Evolutionary conservation across 2,329 filamentous ascomycete species (phyloP).

Genomic region (Cladosporium sp.): DNA sequence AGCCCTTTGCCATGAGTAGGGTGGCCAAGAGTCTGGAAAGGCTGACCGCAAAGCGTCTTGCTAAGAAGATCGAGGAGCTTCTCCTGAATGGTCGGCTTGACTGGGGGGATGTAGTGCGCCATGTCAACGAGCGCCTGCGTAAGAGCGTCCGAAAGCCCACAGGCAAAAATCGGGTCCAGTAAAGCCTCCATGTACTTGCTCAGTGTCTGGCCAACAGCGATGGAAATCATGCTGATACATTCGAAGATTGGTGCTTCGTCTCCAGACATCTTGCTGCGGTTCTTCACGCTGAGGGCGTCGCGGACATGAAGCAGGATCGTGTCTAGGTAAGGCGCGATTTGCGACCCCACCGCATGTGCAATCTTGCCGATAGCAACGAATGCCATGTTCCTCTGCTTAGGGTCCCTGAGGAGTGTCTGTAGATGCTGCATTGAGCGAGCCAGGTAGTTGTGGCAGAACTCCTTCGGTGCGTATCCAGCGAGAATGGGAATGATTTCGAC

Average conservation of each 20-base stretch:
- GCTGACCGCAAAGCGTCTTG: constrained; percentile 84
- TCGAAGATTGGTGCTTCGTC: constrained; percentile 81
- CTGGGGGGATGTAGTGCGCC: constrained; percentile 96
- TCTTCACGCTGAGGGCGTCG: constrained; percentile 81
- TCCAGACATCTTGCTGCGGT: constrained; percentile 53
- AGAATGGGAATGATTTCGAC: constrained; percentile 88
- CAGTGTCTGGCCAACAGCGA: constrained; percentile 91
- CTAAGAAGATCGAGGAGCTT: constrained; percentile 92
- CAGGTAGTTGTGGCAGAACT: constrained; percentile 82
- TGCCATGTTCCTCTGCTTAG: constrained; percentile 89
- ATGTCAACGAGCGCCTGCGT: constrained; percentile 97
- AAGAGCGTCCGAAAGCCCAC: constrained; percentile 86
- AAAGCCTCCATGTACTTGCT: constrained; percentile 98
- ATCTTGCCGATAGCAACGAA: constrained; percentile 96
- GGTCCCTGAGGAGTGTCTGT: constrained; percentile 87
- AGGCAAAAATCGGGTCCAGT: constrained; percentile 94
- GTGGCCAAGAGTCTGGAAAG: constrained; percentile 88
- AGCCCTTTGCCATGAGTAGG: constrained; percentile 80
- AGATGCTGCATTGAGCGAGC: constrained; percentile 98
- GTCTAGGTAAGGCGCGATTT: constrained; percentile 92
- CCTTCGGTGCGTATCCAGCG: constrained; percentile 84
- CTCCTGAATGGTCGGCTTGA: constrained; percentile 90
- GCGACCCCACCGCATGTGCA: constrained; percentile 91
- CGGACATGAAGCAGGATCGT: constrained; percentile 90
- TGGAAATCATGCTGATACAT: constrained; percentile 93